A percentile compares a stretch with the other conserved stretches of the same genome.
Evolutionary conservation across 305 asterid genomes (phyloP).

Genomic region (Plantago rigida): DNA sequence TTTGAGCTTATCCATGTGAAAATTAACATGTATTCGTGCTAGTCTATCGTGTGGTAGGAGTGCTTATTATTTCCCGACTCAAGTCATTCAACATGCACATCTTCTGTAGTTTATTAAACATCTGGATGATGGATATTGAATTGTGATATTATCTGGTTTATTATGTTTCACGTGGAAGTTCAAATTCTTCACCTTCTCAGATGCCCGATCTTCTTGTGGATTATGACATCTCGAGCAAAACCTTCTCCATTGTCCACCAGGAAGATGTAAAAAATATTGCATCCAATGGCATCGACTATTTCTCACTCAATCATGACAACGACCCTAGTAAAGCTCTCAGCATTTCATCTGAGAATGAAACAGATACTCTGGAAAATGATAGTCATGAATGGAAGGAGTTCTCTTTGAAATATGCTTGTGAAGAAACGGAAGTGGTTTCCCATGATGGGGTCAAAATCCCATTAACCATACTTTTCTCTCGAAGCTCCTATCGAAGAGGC

Average conservation of each 20-base stretch:
- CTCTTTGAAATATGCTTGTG: constrained; percentile 53
- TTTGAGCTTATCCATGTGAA: not conserved
- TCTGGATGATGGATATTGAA: not conserved
- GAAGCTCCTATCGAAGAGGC: constrained; percentile 42
- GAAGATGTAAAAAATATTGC: constrained; percentile 51
- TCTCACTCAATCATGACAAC: constrained; percentile 17
- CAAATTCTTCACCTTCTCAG: constrained; percentile 31
- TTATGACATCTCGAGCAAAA: constrained; percentile 64
- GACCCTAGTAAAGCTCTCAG: constrained; percentile 23
- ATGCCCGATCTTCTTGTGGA: constrained; percentile 84
- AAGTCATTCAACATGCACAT: no score
- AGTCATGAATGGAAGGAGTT: constrained; percentile 38
- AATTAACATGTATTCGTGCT: no score
- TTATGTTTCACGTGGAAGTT: constrained; percentile 3
- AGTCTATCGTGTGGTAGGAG: no score
- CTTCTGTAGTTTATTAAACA: no score
- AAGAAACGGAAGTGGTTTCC: constrained; percentile 57
- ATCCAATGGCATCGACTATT: constrained; percentile 19
- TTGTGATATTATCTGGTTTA: not conserved
- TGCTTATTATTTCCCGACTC: no score
- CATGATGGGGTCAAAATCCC: constrained; percentile 71
- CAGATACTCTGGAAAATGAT: constrained; percentile 25
- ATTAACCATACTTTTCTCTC: constrained; percentile 61
- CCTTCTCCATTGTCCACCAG: constrained; percentile 54
- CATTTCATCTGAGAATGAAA: constrained; percentile 24